A percentile compares a stretch with the other conserved stretches of the same genome.
phyloP scores from a whole-genome alignment of 108 stramenopile species.

The Nitzschia inconspicua region DNA sequence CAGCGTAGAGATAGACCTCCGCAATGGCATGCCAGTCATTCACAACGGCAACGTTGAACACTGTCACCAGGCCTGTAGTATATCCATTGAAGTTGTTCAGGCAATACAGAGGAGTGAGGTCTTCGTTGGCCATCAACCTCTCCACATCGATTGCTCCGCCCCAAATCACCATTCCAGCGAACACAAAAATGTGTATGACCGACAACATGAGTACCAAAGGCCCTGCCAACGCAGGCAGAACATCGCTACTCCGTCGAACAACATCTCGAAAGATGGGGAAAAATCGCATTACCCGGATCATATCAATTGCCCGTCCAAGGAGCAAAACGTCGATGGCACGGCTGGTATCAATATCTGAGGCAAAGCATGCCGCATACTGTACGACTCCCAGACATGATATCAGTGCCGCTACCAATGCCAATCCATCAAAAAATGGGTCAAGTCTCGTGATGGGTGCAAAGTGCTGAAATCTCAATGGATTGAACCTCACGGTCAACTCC shows the following conservation, averaged over 20 bases:
- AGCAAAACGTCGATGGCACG: conserved; percentile 27
- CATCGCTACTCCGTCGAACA: conserved; percentile 46
- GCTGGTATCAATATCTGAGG: neutral
- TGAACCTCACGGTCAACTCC: conserved; percentile 42
- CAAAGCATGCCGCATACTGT: neutral
- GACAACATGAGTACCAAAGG: conserved; percentile 43
- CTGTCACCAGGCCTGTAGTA: conserved; percentile 44
- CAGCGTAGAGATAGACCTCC: conserved; percentile 39
- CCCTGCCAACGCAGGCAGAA: conserved; percentile 44
- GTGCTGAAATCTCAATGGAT: conserved; percentile 28
- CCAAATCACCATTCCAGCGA: conserved; percentile 52
- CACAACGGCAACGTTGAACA: conserved; percentile 59
- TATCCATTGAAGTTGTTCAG: conserved; percentile 71
- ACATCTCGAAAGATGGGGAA: conserved; percentile 51
- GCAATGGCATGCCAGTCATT: conserved; percentile 70
- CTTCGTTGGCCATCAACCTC: conserved; percentile 3
- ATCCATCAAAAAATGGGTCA: conserved; percentile 45
- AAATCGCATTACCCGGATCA: conserved; percentile 55
- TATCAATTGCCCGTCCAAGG: conserved; percentile 53
- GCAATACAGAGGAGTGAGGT: conserved; percentile 44
- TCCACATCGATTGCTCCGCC: conserved; percentile 44
- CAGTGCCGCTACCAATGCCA: conserved; percentile 43
- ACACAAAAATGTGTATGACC: conserved; percentile 45
- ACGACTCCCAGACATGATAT: conserved; percentile 37
- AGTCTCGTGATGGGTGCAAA: conserved; percentile 42